Base-by-base conservation (phyloP, 2,329 filamentous ascomycete species). In the Sclerotinia subarctica region DNA sequence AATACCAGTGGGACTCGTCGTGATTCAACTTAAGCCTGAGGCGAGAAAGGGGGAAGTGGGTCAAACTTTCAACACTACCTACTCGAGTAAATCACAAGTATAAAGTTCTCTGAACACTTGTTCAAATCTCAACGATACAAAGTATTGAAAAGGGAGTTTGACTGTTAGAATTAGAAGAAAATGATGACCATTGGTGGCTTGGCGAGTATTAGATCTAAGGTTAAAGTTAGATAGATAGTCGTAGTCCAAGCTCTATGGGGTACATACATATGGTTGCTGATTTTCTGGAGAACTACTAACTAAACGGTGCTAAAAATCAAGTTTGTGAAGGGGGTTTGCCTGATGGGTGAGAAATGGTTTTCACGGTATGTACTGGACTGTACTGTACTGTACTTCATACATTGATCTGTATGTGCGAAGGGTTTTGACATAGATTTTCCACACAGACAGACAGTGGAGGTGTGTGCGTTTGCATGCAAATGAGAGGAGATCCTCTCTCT, bases 241-340 rank as follows among this genome's bases (percentile, higher is more conserved):
- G 10, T 38, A 38, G 54, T 57, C 54, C 35, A 57, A 57, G 54
- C 54, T 57, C 54, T 38, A 42, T 57, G 54, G 54, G 54, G 54
- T 17, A 26, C 47, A 24, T 17, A 51, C 47, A 24, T 17, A 51
- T n/a, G 7, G 47, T 21, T 21, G 11, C 47, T n/a, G 47, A 10
- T 26, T 57, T 57, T 57, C 54, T 57, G 35, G 54, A 57, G 54
- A 38, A 38, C 32, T 11, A n/a, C 5, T 21, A 35, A n/a, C 5
- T 21, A 35, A 35, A 35, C 35, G 35, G 7, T 35, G 10, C 35
- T 35, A 8, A 35, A 35, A 2, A 2, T 10, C 35, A 35, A n/a
- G 21, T 54, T n/a, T 54, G 19, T 29, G n/a, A 35, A n/a, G 21
- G 11, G 29, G 29, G 6, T 35, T 35, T 54, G 32, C 10, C 52